Evolutionary conservation across 164 flowering plant genomes (phyloP).

Genomic region (Piper longum): DNA sequence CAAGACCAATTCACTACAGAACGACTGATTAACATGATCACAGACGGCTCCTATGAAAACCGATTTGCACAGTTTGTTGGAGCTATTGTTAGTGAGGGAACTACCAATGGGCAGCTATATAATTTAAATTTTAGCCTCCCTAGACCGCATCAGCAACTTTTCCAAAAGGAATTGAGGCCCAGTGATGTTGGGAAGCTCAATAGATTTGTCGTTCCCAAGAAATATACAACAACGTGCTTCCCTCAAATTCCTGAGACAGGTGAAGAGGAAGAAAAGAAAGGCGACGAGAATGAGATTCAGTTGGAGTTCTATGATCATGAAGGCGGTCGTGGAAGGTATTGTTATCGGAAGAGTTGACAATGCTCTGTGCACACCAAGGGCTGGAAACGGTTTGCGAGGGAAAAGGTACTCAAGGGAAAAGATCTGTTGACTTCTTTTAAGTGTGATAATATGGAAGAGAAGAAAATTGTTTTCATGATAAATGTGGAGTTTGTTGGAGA

Average conservation of each 20-base stretch:
- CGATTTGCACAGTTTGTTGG: conserved; percentile 24
- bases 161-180: conserved; percentile 78
- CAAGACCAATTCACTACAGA: conserved; percentile 20
- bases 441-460: too few species aligned
- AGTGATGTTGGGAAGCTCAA: conserved; percentile 89
- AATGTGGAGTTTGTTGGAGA: too few species aligned
- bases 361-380: too few species aligned
- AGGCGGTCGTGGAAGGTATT: too few species aligned
- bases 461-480: too few species aligned
- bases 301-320: too few species aligned
- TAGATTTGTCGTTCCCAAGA: conserved; percentile 73
- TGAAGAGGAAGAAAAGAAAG: conserved; percentile 12
- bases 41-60: conserved; percentile 28
- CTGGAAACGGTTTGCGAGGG: too few species aligned
- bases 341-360: too few species aligned
- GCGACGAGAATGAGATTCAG: not conserved
- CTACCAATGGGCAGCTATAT: not conserved
- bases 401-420: too few species aligned
- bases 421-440: too few species aligned
- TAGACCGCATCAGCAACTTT: conserved; percentile 23
- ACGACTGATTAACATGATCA: conserved; percentile 36
- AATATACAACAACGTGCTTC: conserved; percentile 42
- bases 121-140: too few species aligned
- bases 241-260: conserved; percentile 17
- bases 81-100: conserved; percentile 1